Evolutionary conservation across 768 basidiomycete genomes (phyloP), one percentile per base, ranked within the genome.

Genomic region (Strobilomyces confusus): DNA sequence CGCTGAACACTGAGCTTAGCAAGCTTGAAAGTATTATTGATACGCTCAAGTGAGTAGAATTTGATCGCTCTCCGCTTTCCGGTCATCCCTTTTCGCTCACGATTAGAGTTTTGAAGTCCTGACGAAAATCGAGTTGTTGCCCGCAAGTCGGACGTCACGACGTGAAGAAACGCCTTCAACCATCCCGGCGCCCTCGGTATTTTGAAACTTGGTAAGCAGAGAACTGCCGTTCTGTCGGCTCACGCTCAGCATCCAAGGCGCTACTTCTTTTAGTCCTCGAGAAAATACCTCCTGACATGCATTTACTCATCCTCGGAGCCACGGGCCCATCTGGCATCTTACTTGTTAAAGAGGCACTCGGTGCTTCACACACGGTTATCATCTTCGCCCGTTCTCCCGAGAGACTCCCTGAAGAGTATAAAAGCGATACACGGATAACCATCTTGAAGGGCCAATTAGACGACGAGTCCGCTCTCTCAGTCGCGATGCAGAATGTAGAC

Each of bases 271-370:
- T 53, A 59, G 48, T 23, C 49, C 2, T 36, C 37, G 14, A 46
- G 22, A 38, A 29, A 26, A 37, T 22, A 17, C 13, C 20, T 13
- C 40, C 11, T 41, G 19, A 33, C 17, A 79, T 80, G 80, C 82
- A 74, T 23, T 60, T 87, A 52, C 73, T 89, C 49, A 73, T 89
- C 53, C 74, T 90, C n/a, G 88, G 87, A 17, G 83, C 77, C 22
- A 90, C 87, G 4, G 87, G 87, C 1, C 75, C 80, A 14, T 68
- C 69, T 33, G 88, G 87, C 45, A 67, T 79, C 42, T 74, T 77
- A 17, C 72, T 89, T 54, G 74, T 83, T 52, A 76, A 81, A 48
- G 77, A 84, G 61, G 70, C 76, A 6, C 76, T 89, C 17, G 62
- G 70, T 17, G 68, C 69, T 20, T 58, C 64, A 6, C 75, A 78